Percentiles rank a stretch among this genome's conserved stretches.
Conservation (phyloP, 2,329 filamentous ascomycete genomes). For the Geosmithia morbida region DNA sequence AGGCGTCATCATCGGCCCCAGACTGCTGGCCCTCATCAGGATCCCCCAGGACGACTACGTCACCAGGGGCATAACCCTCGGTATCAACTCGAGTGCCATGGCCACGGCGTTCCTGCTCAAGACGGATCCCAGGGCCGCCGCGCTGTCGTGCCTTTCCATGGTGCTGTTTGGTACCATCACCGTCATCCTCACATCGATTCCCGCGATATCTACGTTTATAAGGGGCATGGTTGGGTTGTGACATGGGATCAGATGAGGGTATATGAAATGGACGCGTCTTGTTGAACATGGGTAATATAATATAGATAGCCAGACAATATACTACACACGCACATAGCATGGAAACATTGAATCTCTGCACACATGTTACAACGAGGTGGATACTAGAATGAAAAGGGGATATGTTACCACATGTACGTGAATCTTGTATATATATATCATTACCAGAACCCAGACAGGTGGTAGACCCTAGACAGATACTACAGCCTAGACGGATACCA, state of each 20-base stretch:
- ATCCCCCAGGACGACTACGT: conserved; percentile 49
- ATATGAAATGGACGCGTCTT: too few species aligned
- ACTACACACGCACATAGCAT: neutral
- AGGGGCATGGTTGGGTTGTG: neutral
- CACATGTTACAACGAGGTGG: too few species aligned
- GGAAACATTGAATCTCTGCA: too few species aligned
- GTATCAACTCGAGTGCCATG: conserved; percentile 44
- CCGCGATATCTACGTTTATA: conserved; percentile 32
- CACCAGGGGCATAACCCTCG: conserved; percentile 45
- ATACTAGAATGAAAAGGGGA: too few species aligned
- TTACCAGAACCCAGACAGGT: too few species aligned
- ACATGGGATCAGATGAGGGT: neutral
- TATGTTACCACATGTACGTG: too few species aligned
- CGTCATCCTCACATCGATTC: conserved; percentile 42
- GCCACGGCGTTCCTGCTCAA: conserved; percentile 40
- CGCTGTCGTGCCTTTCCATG: conserved; percentile 45
- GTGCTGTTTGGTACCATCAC: conserved; percentile 45
- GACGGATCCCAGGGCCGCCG: conserved; percentile 42
- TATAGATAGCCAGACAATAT: neutral
- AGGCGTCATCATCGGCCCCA: conserved; percentile 38
- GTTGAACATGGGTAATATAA: too few species aligned
- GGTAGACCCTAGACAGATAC: too few species aligned
- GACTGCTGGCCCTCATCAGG: conserved; percentile 30
- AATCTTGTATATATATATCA: too few species aligned
- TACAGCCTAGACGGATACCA: too few species aligned